Percentiles rank a stretch among this genome's conserved stretches.
These are phyloP conservation scores for Trametes pubescens DNA, from an alignment of 1,284 basidiomycete genomes.

Conservation along the genomic window DNA sequence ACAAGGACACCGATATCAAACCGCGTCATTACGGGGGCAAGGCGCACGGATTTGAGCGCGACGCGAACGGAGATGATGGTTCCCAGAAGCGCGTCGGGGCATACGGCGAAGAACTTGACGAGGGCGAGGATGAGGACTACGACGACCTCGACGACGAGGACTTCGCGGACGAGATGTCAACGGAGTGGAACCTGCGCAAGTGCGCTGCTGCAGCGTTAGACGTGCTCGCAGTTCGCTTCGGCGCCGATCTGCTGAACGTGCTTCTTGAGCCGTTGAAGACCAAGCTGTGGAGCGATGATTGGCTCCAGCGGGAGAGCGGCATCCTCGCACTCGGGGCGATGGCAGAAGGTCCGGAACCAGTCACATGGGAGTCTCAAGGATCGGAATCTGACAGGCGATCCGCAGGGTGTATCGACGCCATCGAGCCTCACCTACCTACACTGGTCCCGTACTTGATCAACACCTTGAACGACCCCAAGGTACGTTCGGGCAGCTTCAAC, in stretches of 20 bases:
- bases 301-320: slow-evolving; percentile 95
- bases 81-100: slow-evolving; percentile 61
- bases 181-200: slow-evolving; percentile 99
- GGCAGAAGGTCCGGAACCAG: slow-evolving; percentile 82
- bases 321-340: slow-evolving; percentile 97
- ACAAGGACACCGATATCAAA: slow-evolving; percentile 95
- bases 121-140: slow-evolving; percentile 83
- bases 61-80: slow-evolving; percentile 61
- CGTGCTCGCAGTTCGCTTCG: slow-evolving; percentile 94
- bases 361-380: slow-evolving; percentile 12
- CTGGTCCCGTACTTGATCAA: slow-evolving; percentile 94
- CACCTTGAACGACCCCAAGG: slow-evolving; percentile 92
- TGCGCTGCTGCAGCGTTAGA: slow-evolving; percentile 98
- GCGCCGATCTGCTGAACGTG: slow-evolving; percentile 87
- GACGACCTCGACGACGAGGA: slow-evolving; percentile 91
- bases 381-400: slow-evolving; percentile 17
- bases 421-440: slow-evolving; percentile 93
- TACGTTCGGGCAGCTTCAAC: slow-evolving; percentile 41
- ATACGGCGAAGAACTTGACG: slow-evolving; percentile 77
- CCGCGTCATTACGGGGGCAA: slow-evolving; percentile 92
- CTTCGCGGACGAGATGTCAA: slow-evolving; percentile 96
- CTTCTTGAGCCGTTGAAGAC: slow-evolving; percentile 92
- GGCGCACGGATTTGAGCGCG: slow-evolving; percentile 84
- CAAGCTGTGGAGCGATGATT: slow-evolving; percentile 93
- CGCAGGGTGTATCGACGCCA: slow-evolving; percentile 93